Conservation (phyloP, 140 eudicot genomes). For the Stevia rebaudiana region DNA sequence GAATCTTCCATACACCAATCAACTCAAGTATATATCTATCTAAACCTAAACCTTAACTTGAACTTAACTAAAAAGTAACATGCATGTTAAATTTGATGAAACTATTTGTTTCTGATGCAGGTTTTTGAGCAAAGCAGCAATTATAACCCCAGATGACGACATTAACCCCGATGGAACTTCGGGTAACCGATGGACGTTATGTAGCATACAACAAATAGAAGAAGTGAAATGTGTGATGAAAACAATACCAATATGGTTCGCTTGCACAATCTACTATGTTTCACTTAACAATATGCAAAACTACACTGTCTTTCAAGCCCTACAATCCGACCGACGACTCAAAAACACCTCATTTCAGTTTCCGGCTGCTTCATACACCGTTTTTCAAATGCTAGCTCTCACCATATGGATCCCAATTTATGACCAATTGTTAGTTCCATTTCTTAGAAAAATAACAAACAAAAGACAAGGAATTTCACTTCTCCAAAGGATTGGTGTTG, state of each 20-base stretch:
- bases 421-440: conserved; percentile 59
- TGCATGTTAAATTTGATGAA: not conserved
- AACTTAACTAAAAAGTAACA: not conserved
- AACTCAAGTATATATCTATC: conserved; percentile 43
- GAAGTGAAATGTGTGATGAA: conserved; percentile 66
- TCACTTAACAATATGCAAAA: conserved; percentile 40
- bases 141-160: conserved; percentile 36
- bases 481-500: conserved; percentile 71
- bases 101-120: conserved; percentile 23
- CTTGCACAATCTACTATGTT: conserved; percentile 43
- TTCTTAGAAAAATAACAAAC: conserved; percentile 46
- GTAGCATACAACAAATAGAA: conserved; percentile 78
- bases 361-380: conserved; percentile 66
- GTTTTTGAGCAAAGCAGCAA: conserved; percentile 63
- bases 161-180: conserved; percentile 53
- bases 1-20: conserved; percentile 49
- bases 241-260: conserved; percentile 57
- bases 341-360: conserved; percentile 32
- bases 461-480: conserved; percentile 56
- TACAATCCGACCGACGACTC: conserved; percentile 51
- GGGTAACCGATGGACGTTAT: conserved; percentile 54
- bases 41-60: not conserved
- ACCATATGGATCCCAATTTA: conserved; percentile 62
- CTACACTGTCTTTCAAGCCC: conserved; percentile 69
- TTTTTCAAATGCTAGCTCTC: conserved; percentile 57